Percentiles rank a stretch among this genome's conserved stretches.
These are phyloP conservation scores for Phytophthora palmivora DNA, from an alignment of 352 stramenopile genomes.

Conservation along the genomic window DNA sequence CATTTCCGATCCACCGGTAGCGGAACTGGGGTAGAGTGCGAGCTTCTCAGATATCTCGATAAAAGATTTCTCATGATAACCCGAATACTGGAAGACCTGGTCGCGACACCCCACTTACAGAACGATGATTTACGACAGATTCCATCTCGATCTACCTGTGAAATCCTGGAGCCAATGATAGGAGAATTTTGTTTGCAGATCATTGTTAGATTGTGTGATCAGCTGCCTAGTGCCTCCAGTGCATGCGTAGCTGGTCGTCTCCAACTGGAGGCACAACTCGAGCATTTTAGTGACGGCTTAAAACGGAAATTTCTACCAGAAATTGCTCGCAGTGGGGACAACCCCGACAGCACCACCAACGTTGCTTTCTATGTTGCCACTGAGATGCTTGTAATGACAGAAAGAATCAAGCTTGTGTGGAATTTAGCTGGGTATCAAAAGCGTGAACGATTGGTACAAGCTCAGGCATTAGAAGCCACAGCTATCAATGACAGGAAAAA, in stretches of 20 bases:
- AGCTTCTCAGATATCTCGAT: conserved; percentile 43
- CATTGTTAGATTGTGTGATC: conserved; percentile 55
- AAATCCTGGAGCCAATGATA: conserved; percentile 51
- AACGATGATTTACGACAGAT: neutral
- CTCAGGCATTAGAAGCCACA: conserved; percentile 17
- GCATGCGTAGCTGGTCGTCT: conserved; percentile 29
- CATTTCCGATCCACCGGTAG: neutral
- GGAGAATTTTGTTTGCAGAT: conserved; percentile 67
- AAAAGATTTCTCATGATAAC: conserved; percentile 35
- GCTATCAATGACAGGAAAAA: conserved; percentile 18
- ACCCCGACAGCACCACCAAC: neutral
- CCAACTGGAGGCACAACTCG: conserved; percentile 52
- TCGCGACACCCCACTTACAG: conserved; percentile 3
- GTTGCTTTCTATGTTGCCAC: conserved; percentile 29
- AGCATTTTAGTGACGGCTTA: conserved; percentile 48
- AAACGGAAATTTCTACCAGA: conserved; percentile 28
- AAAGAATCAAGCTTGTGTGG: conserved; percentile 62
- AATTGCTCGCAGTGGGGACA: conserved; percentile 1
- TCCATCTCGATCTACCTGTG: conserved; percentile 9
- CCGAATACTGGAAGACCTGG: conserved; percentile 26
- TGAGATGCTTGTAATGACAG: conserved; percentile 50
- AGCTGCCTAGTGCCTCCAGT: conserved; percentile 47
- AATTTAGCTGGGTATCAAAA: conserved; percentile 55
- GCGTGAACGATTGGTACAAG: conserved; percentile 42
- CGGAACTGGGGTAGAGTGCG: conserved; percentile 44